Evolutionary conservation across 805 yeast species (phyloP), one percentile per base, ranked within the genome.

Genomic region (Saccharomycopsis sp.): DNA sequence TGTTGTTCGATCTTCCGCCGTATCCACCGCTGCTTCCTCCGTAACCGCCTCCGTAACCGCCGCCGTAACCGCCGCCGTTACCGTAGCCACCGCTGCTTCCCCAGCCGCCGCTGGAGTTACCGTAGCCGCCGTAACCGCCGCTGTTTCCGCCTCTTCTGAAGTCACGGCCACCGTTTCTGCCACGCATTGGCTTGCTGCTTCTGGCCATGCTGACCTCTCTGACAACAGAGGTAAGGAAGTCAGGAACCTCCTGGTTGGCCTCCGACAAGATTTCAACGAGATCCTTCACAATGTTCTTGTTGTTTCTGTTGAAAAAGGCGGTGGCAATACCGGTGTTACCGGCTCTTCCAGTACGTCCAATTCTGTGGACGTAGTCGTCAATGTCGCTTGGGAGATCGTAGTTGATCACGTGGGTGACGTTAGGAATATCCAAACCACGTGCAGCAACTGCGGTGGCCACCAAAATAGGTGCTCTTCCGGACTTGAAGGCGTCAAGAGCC

Each of bases 331-430:
- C 99, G 63, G 87, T 85, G 79, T 94, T 94, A 83, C 99, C 99
- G 69, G 99, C 99, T 85, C 99, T 94, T 78, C 99, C 99, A 71
- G 99, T 94, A 85, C 99, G 93, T 84, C 99, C 99, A 72, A 94
- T 94, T 80, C 99, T 89, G 80, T 94, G 99, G 61, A 94, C 99
- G 72, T 94, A 94, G 76, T 94, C 99, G 75, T 94, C 99, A 70
- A 94, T 88, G 75, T 94, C 98, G 72, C 87, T 79, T 73, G 99
- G 99, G 73, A 94, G 81, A 73, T 94, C 99, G 74, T 87, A 94
- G 83, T 94, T 94, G 77, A 94, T 87, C 70, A 94, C 99, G 73
- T 93, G 98, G 54, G 96, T 87, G 68, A 94, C 99, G 73, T 94
- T 94, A 73, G 99, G 98, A 81, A 94, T 94, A 83, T 94, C 99